Percentiles rank a stretch among this genome's conserved stretches.
Evolutionary conservation across 2,329 filamentous ascomycete species (phyloP).

Genomic region (Stromatinia cepivora): DNA sequence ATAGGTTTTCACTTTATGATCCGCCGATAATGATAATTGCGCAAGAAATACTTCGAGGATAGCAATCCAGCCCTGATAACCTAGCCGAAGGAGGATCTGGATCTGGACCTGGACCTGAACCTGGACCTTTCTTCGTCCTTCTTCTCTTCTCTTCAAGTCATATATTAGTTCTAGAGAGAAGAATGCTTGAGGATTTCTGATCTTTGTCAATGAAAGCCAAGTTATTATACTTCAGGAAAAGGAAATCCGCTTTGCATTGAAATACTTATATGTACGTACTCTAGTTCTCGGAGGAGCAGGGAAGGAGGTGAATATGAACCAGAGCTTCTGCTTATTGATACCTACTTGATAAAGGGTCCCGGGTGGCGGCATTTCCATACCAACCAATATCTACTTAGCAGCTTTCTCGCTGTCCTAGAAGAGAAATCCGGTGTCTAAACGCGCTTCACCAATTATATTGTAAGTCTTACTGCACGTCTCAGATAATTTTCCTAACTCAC

Average conservation of each 20-base stretch:
- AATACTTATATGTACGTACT: not conserved
- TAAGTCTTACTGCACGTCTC: not conserved
- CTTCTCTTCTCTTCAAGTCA: not conserved
- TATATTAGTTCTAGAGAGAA: no score
- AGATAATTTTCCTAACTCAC: not conserved
- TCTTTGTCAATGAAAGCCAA: not conserved
- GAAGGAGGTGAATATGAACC: not conserved
- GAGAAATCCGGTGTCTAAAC: not conserved
- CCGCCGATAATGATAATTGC: not conserved
- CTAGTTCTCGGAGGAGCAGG: not conserved
- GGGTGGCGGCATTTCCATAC: not conserved
- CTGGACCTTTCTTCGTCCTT: not conserved
- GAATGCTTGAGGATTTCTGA: not conserved
- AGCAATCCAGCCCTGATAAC: not conserved
- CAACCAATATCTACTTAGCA: not conserved
- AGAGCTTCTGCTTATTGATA: not conserved
- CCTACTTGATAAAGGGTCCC: not conserved
- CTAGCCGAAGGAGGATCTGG: not conserved
- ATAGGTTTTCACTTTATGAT: not conserved
- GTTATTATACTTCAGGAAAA: not conserved
- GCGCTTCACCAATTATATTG: slow-evolving; percentile 4
- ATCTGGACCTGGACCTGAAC: not conserved
- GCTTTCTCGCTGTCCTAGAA: not conserved
- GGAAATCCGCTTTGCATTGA: not conserved
- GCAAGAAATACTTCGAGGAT: not conserved